These are phyloP conservation scores for Paulownia fortunei DNA, from an alignment of 257 asterid species.

Conservation along the genomic window DNA sequence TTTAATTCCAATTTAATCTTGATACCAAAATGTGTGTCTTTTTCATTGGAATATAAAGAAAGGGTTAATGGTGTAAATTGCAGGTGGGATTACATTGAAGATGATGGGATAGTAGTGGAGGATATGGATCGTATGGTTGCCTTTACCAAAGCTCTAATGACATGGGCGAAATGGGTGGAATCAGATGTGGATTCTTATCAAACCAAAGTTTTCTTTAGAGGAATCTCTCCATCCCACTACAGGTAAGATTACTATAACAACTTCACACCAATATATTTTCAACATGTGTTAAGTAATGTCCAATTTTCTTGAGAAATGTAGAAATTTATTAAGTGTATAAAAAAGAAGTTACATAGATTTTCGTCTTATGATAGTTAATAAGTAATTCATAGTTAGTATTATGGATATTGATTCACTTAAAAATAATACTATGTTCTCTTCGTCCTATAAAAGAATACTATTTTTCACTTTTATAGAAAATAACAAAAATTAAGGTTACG, in stretches of 20 bases:
- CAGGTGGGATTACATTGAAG: slow-evolving; percentile 53
- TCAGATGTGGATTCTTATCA: slow-evolving; percentile 29
- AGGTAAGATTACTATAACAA: slow-evolving; percentile 27
- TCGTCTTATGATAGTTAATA: no score
- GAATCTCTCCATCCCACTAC: slow-evolving; percentile 44
- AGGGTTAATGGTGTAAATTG: neutral
- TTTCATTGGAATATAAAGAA: neutral
- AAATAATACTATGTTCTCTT: no score
- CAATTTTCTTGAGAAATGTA: neutral
- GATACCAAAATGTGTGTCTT: no score
- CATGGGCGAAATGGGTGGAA: slow-evolving; percentile 56
- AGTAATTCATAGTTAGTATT: no score
- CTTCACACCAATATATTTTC: neutral
- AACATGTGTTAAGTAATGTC: neutral
- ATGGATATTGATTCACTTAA: no score
- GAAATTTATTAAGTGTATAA: neutral
- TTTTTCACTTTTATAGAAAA: no score
- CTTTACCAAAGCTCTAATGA: slow-evolving; percentile 39
- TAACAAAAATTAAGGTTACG: no score
- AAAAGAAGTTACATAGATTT: no score
- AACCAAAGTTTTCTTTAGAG: slow-evolving; percentile 50
- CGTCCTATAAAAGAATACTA: no score
- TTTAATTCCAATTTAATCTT: no score
- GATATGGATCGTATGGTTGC: slow-evolving; percentile 59
- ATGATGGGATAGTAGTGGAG: slow-evolving; percentile 30